phyloP scores from a whole-genome alignment of 192 early-diverging fungal species.

The Coemansia sp. region DNA sequence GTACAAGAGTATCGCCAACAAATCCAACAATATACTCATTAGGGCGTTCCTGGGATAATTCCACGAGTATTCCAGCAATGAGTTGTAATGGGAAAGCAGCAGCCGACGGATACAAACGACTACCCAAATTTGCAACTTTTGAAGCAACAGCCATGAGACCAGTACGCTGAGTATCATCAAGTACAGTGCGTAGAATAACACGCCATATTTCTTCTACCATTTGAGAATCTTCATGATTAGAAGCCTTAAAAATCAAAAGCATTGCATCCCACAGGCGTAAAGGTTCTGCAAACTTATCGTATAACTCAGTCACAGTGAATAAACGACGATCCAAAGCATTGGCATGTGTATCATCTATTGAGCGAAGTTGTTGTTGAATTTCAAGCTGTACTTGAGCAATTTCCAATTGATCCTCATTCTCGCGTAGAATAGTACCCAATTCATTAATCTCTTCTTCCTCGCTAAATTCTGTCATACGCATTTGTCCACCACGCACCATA shows the following conservation, averaged over 20 bases:
- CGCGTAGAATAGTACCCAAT: conserved; percentile 47
- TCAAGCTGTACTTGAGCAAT: conserved; percentile 61
- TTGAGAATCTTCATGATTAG: conserved; percentile 54
- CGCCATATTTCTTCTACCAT: conserved; percentile 42
- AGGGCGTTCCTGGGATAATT: conserved; percentile 19
- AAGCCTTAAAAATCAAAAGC: conserved; percentile 59
- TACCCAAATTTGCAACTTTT: conserved; percentile 27
- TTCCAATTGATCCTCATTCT: conserved; percentile 60
- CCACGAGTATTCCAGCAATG: conserved; percentile 23
- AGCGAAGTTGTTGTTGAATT: conserved; percentile 36
- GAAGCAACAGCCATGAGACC: conserved; percentile 32
- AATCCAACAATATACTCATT: conserved; percentile 24
- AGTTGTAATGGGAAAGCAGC: conserved; percentile 37
- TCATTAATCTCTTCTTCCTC: conserved; percentile 50
- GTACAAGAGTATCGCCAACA: conserved; percentile 19
- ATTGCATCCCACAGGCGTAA: conserved; percentile 53
- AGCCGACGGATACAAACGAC: conserved; percentile 40
- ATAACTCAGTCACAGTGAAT: conserved; percentile 51
- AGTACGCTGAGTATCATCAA: conserved; percentile 28
- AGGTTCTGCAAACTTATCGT: conserved; percentile 57
- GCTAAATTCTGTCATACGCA: neutral
- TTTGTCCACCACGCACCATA: conserved; percentile 11
- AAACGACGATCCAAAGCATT: conserved; percentile 21
- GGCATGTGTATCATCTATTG: conserved; percentile 1
- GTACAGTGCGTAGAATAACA: conserved; percentile 25